Conservation (phyloP, 192 early-diverging fungal genomes). For the Entophlyctis luteolus region DNA sequence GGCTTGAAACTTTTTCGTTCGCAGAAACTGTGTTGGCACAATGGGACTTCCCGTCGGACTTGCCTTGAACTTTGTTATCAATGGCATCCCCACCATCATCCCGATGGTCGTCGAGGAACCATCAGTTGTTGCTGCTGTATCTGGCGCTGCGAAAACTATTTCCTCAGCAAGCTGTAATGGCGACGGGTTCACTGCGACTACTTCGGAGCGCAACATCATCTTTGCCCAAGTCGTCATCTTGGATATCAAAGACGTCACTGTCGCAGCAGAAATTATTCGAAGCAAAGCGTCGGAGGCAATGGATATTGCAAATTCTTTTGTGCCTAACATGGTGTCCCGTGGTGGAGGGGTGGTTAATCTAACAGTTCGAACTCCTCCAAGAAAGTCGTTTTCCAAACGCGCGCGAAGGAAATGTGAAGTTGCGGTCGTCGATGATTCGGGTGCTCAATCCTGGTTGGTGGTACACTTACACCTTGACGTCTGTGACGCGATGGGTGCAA, state of each 20-base stretch:
- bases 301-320: constrained; percentile 59
- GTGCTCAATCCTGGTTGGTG: constrained; percentile 49
- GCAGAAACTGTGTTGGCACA: constrained; percentile 42
- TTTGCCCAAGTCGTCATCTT: constrained; percentile 38
- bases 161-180: constrained; percentile 41
- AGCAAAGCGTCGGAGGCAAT: constrained; percentile 34
- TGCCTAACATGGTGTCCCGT: constrained; percentile 58
- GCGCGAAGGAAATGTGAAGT: constrained; percentile 3
- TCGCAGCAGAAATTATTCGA: background rate
- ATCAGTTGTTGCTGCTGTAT: constrained; percentile 73
- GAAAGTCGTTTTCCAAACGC: constrained; percentile 22
- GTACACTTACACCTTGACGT: constrained; percentile 74
- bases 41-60: constrained; percentile 68
- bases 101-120: constrained; percentile 80
- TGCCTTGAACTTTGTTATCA: constrained; percentile 70
- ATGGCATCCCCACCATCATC: constrained; percentile 54
- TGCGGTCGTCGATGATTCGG: background rate
- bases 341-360: constrained; percentile 66
- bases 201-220: constrained; percentile 65
- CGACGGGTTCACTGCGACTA: constrained; percentile 54
- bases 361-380: constrained; percentile 43
- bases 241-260: constrained; percentile 1
- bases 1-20: background rate
- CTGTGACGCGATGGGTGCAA: constrained; percentile 78
- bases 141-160: constrained; percentile 71